phyloP scores from a whole-genome alignment of 2,329 filamentous ascomycete genomes.

The Lachnellula arida region DNA sequence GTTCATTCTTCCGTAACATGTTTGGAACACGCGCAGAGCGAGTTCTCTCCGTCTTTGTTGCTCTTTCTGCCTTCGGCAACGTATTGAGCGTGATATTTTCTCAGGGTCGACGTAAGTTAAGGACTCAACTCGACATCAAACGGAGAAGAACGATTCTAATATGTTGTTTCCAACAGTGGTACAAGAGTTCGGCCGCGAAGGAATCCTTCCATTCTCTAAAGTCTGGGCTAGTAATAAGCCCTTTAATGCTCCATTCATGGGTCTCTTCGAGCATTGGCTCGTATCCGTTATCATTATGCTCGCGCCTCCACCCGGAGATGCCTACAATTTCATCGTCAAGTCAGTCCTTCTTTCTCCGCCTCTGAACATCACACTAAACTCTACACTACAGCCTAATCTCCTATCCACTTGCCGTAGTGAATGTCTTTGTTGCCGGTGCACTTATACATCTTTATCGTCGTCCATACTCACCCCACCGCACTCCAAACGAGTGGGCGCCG shows the following conservation, averaged over 20 bases:
- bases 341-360: conserved; percentile 30
- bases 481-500: conserved; percentile 48
- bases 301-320: conserved; percentile 61
- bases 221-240: conserved; percentile 62
- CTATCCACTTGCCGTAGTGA: conserved; percentile 57
- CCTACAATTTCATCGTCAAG: conserved; percentile 60
- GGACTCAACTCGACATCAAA: background rate
- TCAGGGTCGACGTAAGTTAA: conserved; percentile 46
- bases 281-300: conserved; percentile 62
- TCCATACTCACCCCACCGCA: conserved; percentile 42
- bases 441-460: conserved; percentile 50
- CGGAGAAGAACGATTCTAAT: background rate
- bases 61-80: conserved; percentile 63
- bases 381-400: conserved; percentile 49
- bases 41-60: conserved; percentile 60
- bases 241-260: conserved; percentile 57
- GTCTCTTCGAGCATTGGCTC: conserved; percentile 59
- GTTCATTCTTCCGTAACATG: conserved; percentile 52
- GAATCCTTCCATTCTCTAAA: conserved; percentile 57
- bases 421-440: conserved; percentile 49
- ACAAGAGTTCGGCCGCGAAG: conserved; percentile 62
- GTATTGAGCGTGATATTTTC: conserved; percentile 65
- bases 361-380: background rate
- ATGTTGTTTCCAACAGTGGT: conserved; percentile 39
- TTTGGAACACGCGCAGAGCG: conserved; percentile 51